A percentile compares a stretch with the other conserved stretches of the same genome.
Conservation (phyloP, 1,284 basidiomycete species). For the Sanguinoderma infundibulare region DNA sequence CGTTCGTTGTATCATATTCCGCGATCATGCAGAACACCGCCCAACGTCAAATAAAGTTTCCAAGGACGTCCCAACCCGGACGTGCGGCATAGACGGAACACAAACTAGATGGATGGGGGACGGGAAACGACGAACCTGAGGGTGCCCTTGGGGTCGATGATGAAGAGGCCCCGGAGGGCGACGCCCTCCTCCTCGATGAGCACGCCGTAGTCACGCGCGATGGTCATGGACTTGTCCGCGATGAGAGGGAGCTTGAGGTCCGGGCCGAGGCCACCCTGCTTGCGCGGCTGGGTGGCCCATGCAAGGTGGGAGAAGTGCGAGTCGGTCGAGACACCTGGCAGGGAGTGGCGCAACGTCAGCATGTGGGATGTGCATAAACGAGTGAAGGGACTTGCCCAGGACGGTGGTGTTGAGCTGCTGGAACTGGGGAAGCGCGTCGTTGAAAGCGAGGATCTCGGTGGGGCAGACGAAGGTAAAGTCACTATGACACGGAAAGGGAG, state of each 20-base stretch:
- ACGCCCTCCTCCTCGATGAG: conserved; percentile 87
- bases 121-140: conserved; percentile 52
- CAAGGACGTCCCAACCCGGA: not conserved
- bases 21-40: not conserved
- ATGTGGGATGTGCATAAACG: not conserved
- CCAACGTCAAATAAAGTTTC: not conserved
- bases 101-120: not conserved
- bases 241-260: conserved; percentile 82
- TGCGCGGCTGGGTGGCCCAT: conserved; percentile 81
- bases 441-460: conserved; percentile 93
- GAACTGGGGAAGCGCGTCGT: conserved; percentile 81
- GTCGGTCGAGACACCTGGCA: conserved; percentile 78
- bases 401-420: conserved; percentile 74
- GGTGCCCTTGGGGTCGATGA: conserved; percentile 88
- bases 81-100: not conserved
- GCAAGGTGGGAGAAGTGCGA: conserved; percentile 89
- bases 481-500: conserved; percentile 38
- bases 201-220: conserved; percentile 82
- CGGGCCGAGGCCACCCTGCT: conserved; percentile 87
- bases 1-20: too few relatives aligned
- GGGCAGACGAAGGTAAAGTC: conserved; percentile 91
- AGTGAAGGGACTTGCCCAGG: conserved; percentile 56
- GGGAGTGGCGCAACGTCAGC: not conserved
- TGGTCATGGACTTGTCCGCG: conserved; percentile 71
- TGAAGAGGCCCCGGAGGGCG: conserved; percentile 85